These are phyloP conservation scores for Podaxis pistillaris DNA, from an alignment of 768 basidiomycete genomes.

Conservation along the genomic window DNA sequence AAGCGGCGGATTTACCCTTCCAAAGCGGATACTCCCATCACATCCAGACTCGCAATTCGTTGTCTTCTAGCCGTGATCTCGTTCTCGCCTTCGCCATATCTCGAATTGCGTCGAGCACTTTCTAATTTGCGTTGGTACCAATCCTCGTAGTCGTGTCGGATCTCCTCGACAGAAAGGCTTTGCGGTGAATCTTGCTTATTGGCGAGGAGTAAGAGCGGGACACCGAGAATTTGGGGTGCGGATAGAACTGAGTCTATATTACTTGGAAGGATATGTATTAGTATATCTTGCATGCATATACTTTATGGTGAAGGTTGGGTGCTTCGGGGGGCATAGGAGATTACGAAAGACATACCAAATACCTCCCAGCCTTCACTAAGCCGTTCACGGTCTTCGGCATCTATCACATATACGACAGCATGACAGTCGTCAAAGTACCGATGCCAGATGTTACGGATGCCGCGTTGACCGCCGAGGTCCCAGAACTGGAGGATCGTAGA, in stretches of 20 bases:
- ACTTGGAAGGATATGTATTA: slow-evolving; percentile 18
- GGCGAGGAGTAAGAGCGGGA: slow-evolving; percentile 88
- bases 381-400: slow-evolving; percentile 87
- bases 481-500: slow-evolving; percentile 96
- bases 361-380: slow-evolving; percentile 96
- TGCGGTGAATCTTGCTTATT: slow-evolving; percentile 91
- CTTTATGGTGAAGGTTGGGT: not conserved
- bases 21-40: slow-evolving; percentile 88
- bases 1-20: slow-evolving; percentile 64
- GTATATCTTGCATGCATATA: not conserved
- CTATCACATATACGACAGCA: slow-evolving; percentile 93
- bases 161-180: slow-evolving; percentile 85
- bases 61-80: slow-evolving; percentile 45
- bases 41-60: slow-evolving; percentile 75
- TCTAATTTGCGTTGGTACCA: slow-evolving; percentile 80
- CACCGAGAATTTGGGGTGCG: slow-evolving; percentile 83
- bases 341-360: slow-evolving; percentile 65
- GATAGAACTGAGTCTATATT: slow-evolving; percentile 77
- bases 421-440: slow-evolving; percentile 96
- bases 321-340: not conserved
- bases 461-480: slow-evolving; percentile 94
- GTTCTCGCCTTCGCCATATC: slow-evolving; percentile 45
- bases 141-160: slow-evolving; percentile 84
- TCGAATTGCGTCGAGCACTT: slow-evolving; percentile 54
- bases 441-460: slow-evolving; percentile 93